Percentiles rank a stretch among this genome's conserved stretches.
Evolutionary conservation across 2,329 filamentous ascomycete genomes (phyloP).

Genomic region (Rhexocercosporidium sp.): DNA sequence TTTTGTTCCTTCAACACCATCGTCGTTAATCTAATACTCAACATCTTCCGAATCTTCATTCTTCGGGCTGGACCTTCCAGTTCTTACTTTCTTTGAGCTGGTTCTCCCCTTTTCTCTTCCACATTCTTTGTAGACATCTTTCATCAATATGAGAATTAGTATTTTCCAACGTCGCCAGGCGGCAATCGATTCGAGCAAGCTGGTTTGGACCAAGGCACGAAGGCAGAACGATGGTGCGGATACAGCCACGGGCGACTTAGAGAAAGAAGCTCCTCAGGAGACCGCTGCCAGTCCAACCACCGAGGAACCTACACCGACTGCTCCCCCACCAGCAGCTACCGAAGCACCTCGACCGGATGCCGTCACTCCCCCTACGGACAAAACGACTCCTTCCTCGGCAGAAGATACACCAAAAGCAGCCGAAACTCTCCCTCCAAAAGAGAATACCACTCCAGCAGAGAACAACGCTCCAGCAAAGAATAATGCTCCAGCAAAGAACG

Average conservation of each 20-base stretch:
- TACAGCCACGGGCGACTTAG: not conserved
- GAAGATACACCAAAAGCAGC: not conserved
- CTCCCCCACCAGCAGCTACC: not conserved
- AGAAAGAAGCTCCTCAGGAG: not conserved
- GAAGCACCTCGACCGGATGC: not conserved
- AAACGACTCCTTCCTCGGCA: not conserved
- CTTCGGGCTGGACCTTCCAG: slow-evolving; percentile 4
- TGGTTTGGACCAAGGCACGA: slow-evolving; percentile 9
- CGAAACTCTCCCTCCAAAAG: too few species aligned
- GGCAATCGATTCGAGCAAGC: slow-evolving; percentile 5
- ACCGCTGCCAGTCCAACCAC: not conserved
- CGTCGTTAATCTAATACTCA: slow-evolving; percentile 7
- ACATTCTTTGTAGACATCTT: not conserved
- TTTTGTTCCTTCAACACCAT: not conserved
- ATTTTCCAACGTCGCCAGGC: slow-evolving; percentile 9
- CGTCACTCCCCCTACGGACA: not conserved
- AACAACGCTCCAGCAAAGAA: too few species aligned
- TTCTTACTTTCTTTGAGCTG: slow-evolving; percentile 15
- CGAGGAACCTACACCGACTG: not conserved
- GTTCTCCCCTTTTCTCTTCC: slow-evolving; percentile 7
- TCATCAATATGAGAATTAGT: slow-evolving; percentile 13
- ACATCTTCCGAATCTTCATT: not conserved
- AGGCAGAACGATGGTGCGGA: slow-evolving; percentile 1
- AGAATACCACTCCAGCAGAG: too few species aligned
- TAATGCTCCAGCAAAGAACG: not conserved